A percentile compares a stretch with the other conserved stretches of the same genome.
phyloP scores from a whole-genome alignment of 2,329 filamentous ascomycete species.

The Periconia sp. region DNA sequence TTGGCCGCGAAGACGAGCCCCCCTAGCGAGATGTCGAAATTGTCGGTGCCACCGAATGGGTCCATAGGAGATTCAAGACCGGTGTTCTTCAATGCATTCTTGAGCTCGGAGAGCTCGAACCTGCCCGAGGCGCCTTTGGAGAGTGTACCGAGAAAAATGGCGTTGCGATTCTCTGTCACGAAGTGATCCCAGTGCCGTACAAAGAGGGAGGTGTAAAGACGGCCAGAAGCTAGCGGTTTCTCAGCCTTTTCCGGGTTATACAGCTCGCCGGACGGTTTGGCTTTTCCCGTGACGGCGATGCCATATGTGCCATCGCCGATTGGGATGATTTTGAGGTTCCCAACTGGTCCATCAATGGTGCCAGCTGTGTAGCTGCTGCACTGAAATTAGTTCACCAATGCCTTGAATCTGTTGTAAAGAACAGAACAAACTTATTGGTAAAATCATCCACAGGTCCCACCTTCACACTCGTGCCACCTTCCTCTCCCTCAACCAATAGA shows the following conservation, averaged over 20 bases:
- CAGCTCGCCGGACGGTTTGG: constrained; percentile 71
- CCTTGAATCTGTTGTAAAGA: not conserved
- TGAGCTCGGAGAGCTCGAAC: constrained; percentile 54
- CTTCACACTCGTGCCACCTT: constrained; percentile 47
- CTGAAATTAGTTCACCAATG: constrained; percentile 5
- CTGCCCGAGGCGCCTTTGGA: constrained; percentile 29
- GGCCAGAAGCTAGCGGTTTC: constrained; percentile 68
- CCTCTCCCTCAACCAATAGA: constrained; percentile 55
- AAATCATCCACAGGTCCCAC: constrained; percentile 42
- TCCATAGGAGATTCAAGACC: constrained; percentile 71
- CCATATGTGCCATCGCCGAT: constrained; percentile 46
- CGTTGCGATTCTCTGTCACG: constrained; percentile 69
- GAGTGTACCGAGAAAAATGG: constrained; percentile 75
- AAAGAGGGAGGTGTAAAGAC: constrained; percentile 76
- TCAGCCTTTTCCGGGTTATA: constrained; percentile 68
- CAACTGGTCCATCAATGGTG: constrained; percentile 53
- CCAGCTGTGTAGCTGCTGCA: constrained; percentile 50
- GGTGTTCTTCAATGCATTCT: constrained; percentile 68
- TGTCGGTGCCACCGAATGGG: constrained; percentile 78
- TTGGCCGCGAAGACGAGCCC: constrained; percentile 78
- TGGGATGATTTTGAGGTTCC: constrained; percentile 55
- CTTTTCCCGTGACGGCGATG: constrained; percentile 63
- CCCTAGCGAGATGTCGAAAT: constrained; percentile 74
- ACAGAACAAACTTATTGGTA: constrained; percentile 33
- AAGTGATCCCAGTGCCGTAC: constrained; percentile 87